Evolutionary conservation across 1,284 basidiomycete species (phyloP), one percentile per base, ranked within the genome.

Genomic region (Rhodotorula sp.): DNA sequence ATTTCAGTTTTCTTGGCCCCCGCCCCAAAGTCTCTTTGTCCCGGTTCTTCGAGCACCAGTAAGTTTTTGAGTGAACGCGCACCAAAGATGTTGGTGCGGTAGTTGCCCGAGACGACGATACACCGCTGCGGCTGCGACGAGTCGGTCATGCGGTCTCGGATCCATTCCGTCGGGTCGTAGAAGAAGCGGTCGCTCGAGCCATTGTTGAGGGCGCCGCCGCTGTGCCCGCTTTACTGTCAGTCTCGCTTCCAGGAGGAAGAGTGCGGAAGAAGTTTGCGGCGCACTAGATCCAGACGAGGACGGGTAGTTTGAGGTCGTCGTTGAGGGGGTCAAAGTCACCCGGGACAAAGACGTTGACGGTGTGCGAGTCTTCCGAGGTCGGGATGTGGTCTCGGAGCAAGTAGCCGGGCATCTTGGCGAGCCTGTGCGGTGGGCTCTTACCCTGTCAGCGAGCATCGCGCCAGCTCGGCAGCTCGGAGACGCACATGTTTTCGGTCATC

Each of bases 21-120:
- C n/a, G n/a, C n/a, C 28, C 28, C 28, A 28, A 28, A 28, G 28
- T 28, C 28, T 28, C 28, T 28, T 28, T 28, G 28, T 28, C 28
- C 10, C 14, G 45, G 23, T 21, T 14, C 10, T 23, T 12, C 7
- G 23, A 19, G 19, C 21, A 12, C 49, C 10, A n/a, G 14, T 48
- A 15, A 54, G 1, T 6, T n/a, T n/a, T n/a, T n/a, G n/a, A 28
- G 28, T 28, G 28, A 3, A 34, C 34, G 28, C 65, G 31, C 12
- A 56, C 66, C 74, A 31, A 71, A 76, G 14, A 70, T 59, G 66
- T 74, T 73, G 19, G 70, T 63, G 23, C 74, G 62, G 60, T 70
- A 76, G 57, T 76, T 74, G 47, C 67, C 69, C 5, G 69, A 52
- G 2, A 74, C 74, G 23, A 76, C 59, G 69, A 75, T 69, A 60